Base-by-base conservation (phyloP, 2,329 filamentous ascomycete species). In the Arthrobotrys sinensis region DNA sequence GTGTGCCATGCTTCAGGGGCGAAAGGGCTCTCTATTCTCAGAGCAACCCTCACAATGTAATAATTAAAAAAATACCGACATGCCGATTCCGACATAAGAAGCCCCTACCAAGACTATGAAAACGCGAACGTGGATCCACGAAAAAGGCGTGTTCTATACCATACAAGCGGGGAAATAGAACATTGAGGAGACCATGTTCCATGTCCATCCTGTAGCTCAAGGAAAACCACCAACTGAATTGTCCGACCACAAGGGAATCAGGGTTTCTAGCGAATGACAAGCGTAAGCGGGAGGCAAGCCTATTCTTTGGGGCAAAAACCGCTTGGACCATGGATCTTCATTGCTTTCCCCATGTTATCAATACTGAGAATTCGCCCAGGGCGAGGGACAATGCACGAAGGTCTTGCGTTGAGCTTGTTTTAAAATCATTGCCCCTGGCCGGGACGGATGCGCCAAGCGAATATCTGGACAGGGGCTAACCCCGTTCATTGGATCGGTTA, bases 361-460 rank as follows among this genome's bases (percentile, higher is more conserved):
- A 19, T 36, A 14, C 14, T 11, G 12, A 24, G 6, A 53, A 36
- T n/a, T 24, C 24, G 24, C 24, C 24, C 24, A 28, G 4, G 24
- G 24, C 24, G 24, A 38, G 36, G 6, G 8, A 14, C 36, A 38
- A 52, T 28, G 28, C 7, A 28, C 12, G 6, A 12, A 53, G 16
- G 19, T 43, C 36, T 43, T 67, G 70, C 19, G 71, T 76, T 76
- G 71, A 64, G 45, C 32, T 53, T 63, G 65, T 77, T 70, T 65
- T 60, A 65, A 66, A 71, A 66, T 45, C 1, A 34, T 57, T 12
- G 53, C 48, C 60, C 70, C 48, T 76, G 71, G 43, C 34, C 34
- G 55, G 45, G 50, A 57, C 6, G 6, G 14, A n/a, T 34, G 36
- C 68, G 68, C 68, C 68, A 63, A 68, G 71, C 43, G 45, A 28